phyloP scores from a whole-genome alignment of 106 monocot genomes.

The Hemerocallis citrina region DNA sequence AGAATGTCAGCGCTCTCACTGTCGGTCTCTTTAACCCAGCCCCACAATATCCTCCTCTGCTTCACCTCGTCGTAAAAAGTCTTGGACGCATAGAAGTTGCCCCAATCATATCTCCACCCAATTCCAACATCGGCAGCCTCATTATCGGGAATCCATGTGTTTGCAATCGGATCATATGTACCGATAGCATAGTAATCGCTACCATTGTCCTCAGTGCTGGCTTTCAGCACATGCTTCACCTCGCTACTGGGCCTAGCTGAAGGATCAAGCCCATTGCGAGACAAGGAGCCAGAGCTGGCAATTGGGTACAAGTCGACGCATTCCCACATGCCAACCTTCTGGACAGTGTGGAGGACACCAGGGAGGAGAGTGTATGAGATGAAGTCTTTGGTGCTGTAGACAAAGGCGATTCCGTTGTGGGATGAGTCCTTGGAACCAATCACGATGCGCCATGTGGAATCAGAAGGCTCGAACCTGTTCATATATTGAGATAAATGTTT shows the following conservation, averaged over 20 bases:
- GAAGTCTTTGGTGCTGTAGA: constrained; percentile 49
- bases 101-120: constrained; percentile 57
- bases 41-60: constrained; percentile 44
- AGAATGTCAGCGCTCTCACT: constrained; percentile 41
- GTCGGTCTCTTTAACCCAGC: constrained; percentile 64
- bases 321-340: constrained; percentile 66
- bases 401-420: constrained; percentile 32
- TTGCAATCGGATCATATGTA: constrained; percentile 19
- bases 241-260: constrained; percentile 12
- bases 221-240: constrained; percentile 58
- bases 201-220: constrained; percentile 52
- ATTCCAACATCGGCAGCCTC: constrained; percentile 36
- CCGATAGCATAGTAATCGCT: constrained; percentile 55
- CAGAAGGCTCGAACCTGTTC: constrained; percentile 11
- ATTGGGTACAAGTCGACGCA: constrained; percentile 69
- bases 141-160: constrained; percentile 37
- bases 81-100: constrained; percentile 60
- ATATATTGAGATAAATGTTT: too few species aligned
- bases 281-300: neutral
- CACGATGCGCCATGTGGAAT: constrained; percentile 16
- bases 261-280: constrained; percentile 12
- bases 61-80: constrained; percentile 45
- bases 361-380: constrained; percentile 26
- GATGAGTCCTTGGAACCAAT: constrained; percentile 38
- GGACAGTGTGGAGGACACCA: constrained; percentile 38